A percentile compares a stretch with the other conserved stretches of the same genome.
These are phyloP conservation scores for Alloteropsis semialata DNA, from an alignment of 176 grass and related monocot genomes.

Conservation along the genomic window DNA sequence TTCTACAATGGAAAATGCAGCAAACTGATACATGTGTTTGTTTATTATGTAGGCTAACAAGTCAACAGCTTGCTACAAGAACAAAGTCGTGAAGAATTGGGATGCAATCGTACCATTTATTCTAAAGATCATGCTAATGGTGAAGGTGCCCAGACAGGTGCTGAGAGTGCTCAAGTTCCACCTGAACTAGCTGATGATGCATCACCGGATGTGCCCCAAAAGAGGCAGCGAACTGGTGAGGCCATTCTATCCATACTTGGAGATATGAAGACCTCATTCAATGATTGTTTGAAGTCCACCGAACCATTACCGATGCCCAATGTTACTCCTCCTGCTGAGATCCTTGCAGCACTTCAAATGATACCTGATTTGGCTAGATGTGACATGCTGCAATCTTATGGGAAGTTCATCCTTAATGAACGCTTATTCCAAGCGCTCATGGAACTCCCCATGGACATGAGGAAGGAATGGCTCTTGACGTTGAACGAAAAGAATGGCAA, in stretches of 20 bases:
- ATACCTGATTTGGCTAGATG: background rate
- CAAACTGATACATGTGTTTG: too few species aligned
- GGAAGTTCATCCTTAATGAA: background rate
- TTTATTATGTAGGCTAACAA: background rate
- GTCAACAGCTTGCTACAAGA: background rate
- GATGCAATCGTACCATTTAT: background rate
- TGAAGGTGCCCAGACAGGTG: background rate
- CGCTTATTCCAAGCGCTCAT: background rate
- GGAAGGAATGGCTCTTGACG: background rate
- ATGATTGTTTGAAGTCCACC: background rate
- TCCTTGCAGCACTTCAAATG: background rate
- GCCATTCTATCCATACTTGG: background rate
- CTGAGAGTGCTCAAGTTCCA: background rate
- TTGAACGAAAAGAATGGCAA: too few species aligned
- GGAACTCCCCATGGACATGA: background rate
- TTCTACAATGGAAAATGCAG: too few species aligned
- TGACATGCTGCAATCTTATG: background rate
- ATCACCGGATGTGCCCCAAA: background rate
- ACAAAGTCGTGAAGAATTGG: background rate
- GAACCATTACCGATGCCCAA: background rate
- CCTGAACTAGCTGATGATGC: background rate
- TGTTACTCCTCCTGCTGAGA: background rate
- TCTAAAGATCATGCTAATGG: background rate
- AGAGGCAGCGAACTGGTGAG: background rate
- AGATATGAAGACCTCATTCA: background rate